Base-by-base conservation (phyloP, 768 basidiomycete species). In the Austroboletus eburneus region DNA sequence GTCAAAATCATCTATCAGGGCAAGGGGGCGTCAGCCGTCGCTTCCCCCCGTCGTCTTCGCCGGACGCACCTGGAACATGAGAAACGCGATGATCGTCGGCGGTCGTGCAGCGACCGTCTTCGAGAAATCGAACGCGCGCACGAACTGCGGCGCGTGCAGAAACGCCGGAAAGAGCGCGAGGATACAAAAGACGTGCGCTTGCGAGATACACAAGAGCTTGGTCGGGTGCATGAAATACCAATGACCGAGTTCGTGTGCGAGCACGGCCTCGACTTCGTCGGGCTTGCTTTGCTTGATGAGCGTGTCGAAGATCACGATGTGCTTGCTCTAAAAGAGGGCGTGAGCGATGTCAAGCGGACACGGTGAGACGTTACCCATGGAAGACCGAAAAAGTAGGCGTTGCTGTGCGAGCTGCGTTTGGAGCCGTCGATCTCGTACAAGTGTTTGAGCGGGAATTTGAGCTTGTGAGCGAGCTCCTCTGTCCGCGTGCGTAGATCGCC, bases 371-470 rank as follows among this genome's bases (percentile, higher is more conserved):
- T 35, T 41, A 90, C 91, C 87, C 92, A 94, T 1, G 94, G 95
- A 12, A 97, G 78, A 48, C 95, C 95, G 54, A 92, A 97, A 75
- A 97, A 97, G 72, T 96, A 98, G n/a, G 94, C 94, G 55, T 97
- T 97, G 56, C 85, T 88, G 69, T 99, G 95, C 3, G 90, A 87
- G 67, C 87, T 91, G 39, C 95, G 82, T 72, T 96, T 96, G 29
- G 88, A 92, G 23, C 96, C 96, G 62, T 98, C 94, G 56, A 98
- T 97, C 64, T 96, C 92, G 64, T 95, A 98, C 43, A 99, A 66
- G 65, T 94, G 87, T 61, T 87, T 96, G 46, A 97, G 72, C 0
- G 96, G 95, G 78, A 98, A 99, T 48, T 85, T 81, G 57, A 98
- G 84, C 59, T 83, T 85, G 33, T 69, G 57, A 0, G 94, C 91